Evolutionary conservation across 129 eudicot species (phyloP), one percentile per base, ranked within the genome.

Genomic region (Tagetes patula): DNA sequence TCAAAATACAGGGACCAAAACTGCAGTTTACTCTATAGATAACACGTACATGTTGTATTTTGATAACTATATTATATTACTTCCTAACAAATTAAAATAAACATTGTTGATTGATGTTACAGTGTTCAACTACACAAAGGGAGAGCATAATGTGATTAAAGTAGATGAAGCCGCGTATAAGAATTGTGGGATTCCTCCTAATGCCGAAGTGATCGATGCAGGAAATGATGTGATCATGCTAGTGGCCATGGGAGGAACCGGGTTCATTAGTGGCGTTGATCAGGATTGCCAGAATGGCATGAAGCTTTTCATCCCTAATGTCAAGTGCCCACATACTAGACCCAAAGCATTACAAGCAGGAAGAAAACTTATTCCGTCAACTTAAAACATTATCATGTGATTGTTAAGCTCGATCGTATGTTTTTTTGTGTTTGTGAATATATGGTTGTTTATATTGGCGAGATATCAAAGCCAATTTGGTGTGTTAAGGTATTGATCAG

Each of bases 61-160:
- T 20, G 27, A 20, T 20, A 20, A 20, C 27, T 20, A 20, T 20
- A 20, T 20, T 20, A 20, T 20, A 20, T 20, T 20, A 27, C 61
- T 54, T 20, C 6, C 34, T 54, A 54, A 54, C 43, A 3, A 40
- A 40, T 6, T 11, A 47, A 46, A 46, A 2, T 8, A 8, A 36
- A 50, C 65, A 61, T 3, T 61, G 13, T 61, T 37, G 31, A 43
- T 61, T 13, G 66, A 13, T 56, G 75, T 76, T 20, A 20, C 27
- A 83, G 86, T 70, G 34, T 83, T 83, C 78, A 79, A 65, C 69
- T 83, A 83, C 66, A 63, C 78, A 27, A 6, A 12, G 37, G 83
- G 75, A 48, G 1, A 31, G 2, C 81, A 79, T 45, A 79, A 79
- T 59, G 83, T 83, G 7, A 37, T 69, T 41, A 66, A 65, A 70